A percentile compares a stretch with the other conserved stretches of the same genome.
Evolutionary conservation across 2,329 filamentous ascomycete species (phyloP).

Genomic region (Fusarium sp.): DNA sequence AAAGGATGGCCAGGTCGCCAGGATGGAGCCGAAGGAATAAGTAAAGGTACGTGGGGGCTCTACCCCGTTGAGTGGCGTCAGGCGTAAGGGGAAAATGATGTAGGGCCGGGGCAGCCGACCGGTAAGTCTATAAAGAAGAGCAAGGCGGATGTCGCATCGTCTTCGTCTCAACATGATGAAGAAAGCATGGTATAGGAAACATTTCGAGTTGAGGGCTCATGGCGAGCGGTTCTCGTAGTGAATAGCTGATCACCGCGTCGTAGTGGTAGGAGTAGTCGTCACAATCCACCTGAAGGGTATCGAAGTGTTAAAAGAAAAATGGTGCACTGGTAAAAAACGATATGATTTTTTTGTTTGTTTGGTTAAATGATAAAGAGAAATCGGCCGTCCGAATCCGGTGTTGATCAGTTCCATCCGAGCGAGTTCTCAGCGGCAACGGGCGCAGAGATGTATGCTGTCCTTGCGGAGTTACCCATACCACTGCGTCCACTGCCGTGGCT

Average conservation of each 20-base stretch:
- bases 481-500: slow-evolving; percentile 77
- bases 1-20: slow-evolving; percentile 49
- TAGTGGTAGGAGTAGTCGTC: slow-evolving; percentile 44
- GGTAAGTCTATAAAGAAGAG: slow-evolving; percentile 50
- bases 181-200: slow-evolving; percentile 42
- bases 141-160: slow-evolving; percentile 43
- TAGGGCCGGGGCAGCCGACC: slow-evolving; percentile 41
- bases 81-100: slow-evolving; percentile 40
- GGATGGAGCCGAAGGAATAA: slow-evolving; percentile 50
- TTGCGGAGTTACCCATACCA: slow-evolving; percentile 67
- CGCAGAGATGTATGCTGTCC: slow-evolving; percentile 82
- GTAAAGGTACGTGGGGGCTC: slow-evolving; percentile 45
- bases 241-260: slow-evolving; percentile 37
- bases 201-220: slow-evolving; percentile 46
- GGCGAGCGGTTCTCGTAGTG: slow-evolving; percentile 22
- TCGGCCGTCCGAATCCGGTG: slow-evolving; percentile 26
- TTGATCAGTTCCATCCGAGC: slow-evolving; percentile 88
- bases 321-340: slow-evolving; percentile 42
- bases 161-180: slow-evolving; percentile 43
- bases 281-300: slow-evolving; percentile 55
- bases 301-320: slow-evolving; percentile 51
- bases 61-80: slow-evolving; percentile 48
- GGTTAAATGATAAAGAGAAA: slow-evolving; percentile 29
- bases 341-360: slow-evolving; percentile 37
- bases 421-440: slow-evolving; percentile 96